These are phyloP conservation scores for Pseudogymnoascus sp. DNA, from an alignment of 2,329 filamentous ascomycete genomes.

Conservation along the genomic window DNA sequence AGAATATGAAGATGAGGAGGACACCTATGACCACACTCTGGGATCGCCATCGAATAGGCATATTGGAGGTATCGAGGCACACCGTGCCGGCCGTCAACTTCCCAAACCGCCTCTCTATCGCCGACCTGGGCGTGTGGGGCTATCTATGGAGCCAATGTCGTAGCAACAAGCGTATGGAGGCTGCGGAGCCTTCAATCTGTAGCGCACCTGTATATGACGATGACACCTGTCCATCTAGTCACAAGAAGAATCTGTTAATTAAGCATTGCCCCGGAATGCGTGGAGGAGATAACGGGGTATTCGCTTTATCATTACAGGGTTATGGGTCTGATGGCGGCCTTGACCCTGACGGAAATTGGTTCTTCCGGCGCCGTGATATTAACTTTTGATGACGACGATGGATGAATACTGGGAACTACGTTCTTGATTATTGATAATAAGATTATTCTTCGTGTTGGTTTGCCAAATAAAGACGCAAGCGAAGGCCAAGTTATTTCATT, in stretches of 20 bases:
- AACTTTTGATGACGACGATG: background rate
- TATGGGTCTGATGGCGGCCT: background rate
- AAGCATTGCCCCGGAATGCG: conserved; percentile 4
- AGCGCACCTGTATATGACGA: background rate
- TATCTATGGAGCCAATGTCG: background rate
- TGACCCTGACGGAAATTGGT: background rate
- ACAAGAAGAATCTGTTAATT: background rate
- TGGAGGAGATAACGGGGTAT: background rate
- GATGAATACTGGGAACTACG: background rate
- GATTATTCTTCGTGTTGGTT: background rate
- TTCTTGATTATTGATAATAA: background rate
- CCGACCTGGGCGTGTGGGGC: background rate
- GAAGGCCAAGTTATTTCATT: background rate
- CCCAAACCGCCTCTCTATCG: background rate
- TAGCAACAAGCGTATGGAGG: background rate
- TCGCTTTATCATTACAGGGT: conserved; percentile 5
- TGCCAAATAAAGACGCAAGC: background rate
- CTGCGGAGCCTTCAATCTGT: background rate
- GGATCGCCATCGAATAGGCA: background rate
- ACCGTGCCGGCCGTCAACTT: background rate
- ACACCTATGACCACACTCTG: background rate
- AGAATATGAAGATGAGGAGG: background rate
- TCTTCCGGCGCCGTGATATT: background rate
- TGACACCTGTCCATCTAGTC: background rate
- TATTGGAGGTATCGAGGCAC: background rate